A percentile compares a stretch with the other conserved stretches of the same genome.
These are phyloP conservation scores for Pulveroboletus sp. DNA, from an alignment of 768 basidiomycete genomes.

Conservation along the genomic window DNA sequence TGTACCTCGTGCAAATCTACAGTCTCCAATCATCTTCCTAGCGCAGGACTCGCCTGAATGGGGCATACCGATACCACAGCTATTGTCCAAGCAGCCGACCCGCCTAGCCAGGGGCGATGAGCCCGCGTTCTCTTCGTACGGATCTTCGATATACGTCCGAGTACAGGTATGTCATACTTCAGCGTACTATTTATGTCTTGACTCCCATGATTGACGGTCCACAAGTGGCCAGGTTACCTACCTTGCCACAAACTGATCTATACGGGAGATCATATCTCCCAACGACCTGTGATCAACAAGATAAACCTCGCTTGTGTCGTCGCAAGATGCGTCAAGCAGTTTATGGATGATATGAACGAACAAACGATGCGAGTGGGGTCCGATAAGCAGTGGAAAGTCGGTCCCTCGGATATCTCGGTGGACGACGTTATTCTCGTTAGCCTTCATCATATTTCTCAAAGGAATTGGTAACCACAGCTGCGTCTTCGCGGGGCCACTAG, in stretches of 20 bases:
- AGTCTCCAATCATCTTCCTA: conserved; percentile 56
- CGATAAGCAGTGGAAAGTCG: conserved; percentile 14
- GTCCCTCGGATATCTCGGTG: neutral
- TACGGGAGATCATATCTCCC: conserved; percentile 63
- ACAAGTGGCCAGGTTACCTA: conserved; percentile 70
- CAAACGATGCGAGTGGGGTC: conserved; percentile 5
- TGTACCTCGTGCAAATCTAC: conserved; percentile 58
- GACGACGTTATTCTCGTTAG: conserved; percentile 50
- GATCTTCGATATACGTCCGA: conserved; percentile 68
- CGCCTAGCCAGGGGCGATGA: conserved; percentile 50
- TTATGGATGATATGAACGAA: conserved; percentile 3
- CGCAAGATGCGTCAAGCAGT: conserved; percentile 52
- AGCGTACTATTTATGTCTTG: neutral
- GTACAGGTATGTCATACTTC: conserved; percentile 43
- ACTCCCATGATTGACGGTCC: neutral
- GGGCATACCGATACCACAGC: conserved; percentile 56
- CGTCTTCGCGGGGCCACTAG: conserved; percentile 33
- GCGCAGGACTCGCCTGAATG: conserved; percentile 46
- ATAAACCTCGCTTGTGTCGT: conserved; percentile 67
- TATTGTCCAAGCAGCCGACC: conserved; percentile 50
- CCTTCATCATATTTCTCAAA: conserved; percentile 73
- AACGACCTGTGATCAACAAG: conserved; percentile 65
- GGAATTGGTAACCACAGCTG: conserved; percentile 73
- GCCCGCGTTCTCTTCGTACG: conserved; percentile 58
- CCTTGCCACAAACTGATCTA: conserved; percentile 68